Evolutionary conservation across 495 filamentous ascomycete species (phyloP), one percentile per base, ranked within the genome.

Genomic region (Chaetomium tenue): DNA sequence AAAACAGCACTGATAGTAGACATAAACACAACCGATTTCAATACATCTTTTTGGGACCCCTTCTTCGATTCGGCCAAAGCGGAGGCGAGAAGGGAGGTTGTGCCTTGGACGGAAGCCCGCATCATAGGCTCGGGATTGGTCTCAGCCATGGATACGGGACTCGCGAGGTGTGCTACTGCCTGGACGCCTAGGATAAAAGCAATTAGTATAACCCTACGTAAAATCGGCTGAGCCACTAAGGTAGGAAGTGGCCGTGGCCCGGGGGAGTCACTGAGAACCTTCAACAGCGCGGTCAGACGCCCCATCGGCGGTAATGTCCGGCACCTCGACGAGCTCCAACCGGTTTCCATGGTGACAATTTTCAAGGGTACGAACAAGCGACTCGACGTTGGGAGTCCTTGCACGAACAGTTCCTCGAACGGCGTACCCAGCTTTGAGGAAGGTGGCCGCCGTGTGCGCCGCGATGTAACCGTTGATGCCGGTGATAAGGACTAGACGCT

Each of bases 21-120:
- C 55, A 86, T 78, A 74, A 89, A 89, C 22, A 92, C 86, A 2
- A 67, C 40, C 5, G 65, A 67, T 37, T 57, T 60, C 12, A 67
- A 23, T 1, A 37, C 70, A 54, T 20, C 68, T 44, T 57, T 69
- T 67, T 8, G 30, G 2, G 51, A 0, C 23, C 46, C 39, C 3
- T 26, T n/a, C 11, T 40, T 28, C 5, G 83, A 85, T 7, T 83
- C 87, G 70, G 77, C 76, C 52, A 83, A 75, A 65, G 90, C 83
- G 0, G 88, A 84, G 60, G 87, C 82, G 47, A 94, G 72, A 55
- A 93, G 85, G 11, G 86, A 85, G 1, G 84, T 87, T 11, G 91
- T 93, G 42, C 91, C 89, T 63, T 86, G 86, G 66, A 91, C 81
- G 0, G 87, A 86, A 15, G 88, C 87, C 56, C 89, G 86, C 37